Conservation (phyloP, 2,329 filamentous ascomycete species). For the Monosporascus sp. region DNA sequence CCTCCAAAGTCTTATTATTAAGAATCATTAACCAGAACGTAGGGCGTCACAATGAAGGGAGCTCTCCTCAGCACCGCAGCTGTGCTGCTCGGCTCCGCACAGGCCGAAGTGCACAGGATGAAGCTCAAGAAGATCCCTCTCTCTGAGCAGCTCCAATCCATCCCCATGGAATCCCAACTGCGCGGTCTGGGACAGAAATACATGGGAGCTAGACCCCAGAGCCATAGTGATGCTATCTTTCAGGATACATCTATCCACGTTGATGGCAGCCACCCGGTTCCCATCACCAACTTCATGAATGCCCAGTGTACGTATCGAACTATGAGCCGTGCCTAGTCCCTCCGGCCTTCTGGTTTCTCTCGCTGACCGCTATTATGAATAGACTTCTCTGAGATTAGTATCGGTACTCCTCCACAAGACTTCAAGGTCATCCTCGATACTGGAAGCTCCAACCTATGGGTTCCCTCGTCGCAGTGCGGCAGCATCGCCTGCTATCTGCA, state of each 20-base stretch:
- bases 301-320: constrained; percentile 74
- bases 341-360: not conserved
- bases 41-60: constrained; percentile 70
- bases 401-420: constrained; percentile 85
- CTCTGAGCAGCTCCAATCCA: constrained; percentile 77
- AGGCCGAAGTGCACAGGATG: constrained; percentile 89
- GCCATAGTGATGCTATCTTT: constrained; percentile 73
- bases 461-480: constrained; percentile 82
- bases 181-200: constrained; percentile 91
- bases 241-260: constrained; percentile 63
- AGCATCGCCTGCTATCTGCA: constrained; percentile 99
- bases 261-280: constrained; percentile 71
- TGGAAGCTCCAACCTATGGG: constrained; percentile 98
- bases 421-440: constrained; percentile 99
- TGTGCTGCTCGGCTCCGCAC: constrained; percentile 74
- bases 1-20: not conserved
- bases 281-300: constrained; percentile 96
- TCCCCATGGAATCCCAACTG: constrained; percentile 77
- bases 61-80: constrained; percentile 72
- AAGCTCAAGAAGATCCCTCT: constrained; percentile 96
- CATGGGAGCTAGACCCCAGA: constrained; percentile 72
- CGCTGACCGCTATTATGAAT: constrained; percentile 1
- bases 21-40: constrained; percentile 7
- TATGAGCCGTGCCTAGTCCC: not conserved
- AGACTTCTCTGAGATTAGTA: constrained; percentile 96